Percentiles rank a stretch among this genome's conserved stretches.
Conservation (phyloP, 73 alveolate species). For the Blepharisma japonicum region DNA sequence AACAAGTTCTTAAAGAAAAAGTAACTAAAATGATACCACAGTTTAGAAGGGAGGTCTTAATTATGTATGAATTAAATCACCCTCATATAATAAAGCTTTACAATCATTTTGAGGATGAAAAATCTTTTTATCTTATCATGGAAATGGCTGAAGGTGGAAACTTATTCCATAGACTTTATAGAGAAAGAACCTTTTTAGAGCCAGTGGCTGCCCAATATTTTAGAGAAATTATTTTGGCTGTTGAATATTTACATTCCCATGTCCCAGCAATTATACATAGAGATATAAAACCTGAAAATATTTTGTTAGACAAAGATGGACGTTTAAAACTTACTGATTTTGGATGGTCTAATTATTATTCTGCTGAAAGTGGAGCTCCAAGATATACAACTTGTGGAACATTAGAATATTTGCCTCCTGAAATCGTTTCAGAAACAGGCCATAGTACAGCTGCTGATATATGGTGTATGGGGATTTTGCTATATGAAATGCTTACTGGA, state of each 20-base stretch:
- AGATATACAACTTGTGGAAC: conserved; percentile 64
- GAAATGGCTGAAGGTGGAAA: conserved; percentile 63
- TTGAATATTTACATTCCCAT: conserved; percentile 69
- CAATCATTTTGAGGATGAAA: conserved; percentile 94
- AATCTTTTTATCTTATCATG: conserved; percentile 83
- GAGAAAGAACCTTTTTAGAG: conserved; percentile 67
- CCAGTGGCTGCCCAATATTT: conserved; percentile 74
- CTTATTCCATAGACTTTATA: conserved; percentile 43
- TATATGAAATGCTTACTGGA: conserved; percentile 54
- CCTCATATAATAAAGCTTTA: conserved; percentile 87
- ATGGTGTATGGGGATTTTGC: conserved; percentile 51
- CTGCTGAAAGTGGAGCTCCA: conserved; percentile 39
- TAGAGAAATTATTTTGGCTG: conserved; percentile 81
- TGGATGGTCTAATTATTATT: conserved; percentile 68
- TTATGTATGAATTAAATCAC: conserved; percentile 84
- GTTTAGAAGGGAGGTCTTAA: conserved; percentile 88
- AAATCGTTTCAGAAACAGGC: conserved; percentile 41
- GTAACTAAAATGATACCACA: conserved; percentile 78
- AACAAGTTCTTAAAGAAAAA: conserved; percentile 78
- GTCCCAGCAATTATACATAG: conserved; percentile 68
- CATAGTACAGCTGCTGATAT: conserved; percentile 36
- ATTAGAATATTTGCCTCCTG: conserved; percentile 69
- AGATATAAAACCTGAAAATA: conserved; percentile 48
- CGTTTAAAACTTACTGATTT: conserved; percentile 68
- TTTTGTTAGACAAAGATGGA: conserved; percentile 48